phyloP scores from a whole-genome alignment of 768 basidiomycete genomes.

The Hericium coralloides region DNA sequence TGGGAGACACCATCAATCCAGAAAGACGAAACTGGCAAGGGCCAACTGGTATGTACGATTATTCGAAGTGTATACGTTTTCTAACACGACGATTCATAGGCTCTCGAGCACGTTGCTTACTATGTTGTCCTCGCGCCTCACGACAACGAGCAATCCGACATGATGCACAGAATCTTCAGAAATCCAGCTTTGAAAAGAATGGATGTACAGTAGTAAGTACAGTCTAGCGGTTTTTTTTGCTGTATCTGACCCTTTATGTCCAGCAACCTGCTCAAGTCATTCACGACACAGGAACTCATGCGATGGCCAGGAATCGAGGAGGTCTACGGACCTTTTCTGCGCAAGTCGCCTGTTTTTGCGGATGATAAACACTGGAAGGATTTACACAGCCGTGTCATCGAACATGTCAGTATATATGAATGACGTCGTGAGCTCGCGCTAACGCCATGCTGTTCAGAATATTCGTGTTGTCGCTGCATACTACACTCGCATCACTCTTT shows the following conservation, averaged over 20 bases:
- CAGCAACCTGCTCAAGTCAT: conserved; percentile 91
- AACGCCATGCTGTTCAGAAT: conserved; percentile 46
- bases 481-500: conserved; percentile 86
- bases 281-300: conserved; percentile 89
- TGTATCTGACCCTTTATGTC: conserved; percentile 10
- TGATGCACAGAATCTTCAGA: conserved; percentile 79
- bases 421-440: conserved; percentile 3
- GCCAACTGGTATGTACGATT: conserved; percentile 44
- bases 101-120: conserved; percentile 90
- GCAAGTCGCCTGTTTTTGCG: conserved; percentile 73
- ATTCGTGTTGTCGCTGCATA: conserved; percentile 91
- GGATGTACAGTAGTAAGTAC: conserved; percentile 71
- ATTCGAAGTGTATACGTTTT: background rate
- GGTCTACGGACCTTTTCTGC: conserved; percentile 80
- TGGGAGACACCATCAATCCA: conserved; percentile 97
- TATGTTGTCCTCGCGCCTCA: conserved; percentile 91
- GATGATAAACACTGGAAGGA: conserved; percentile 85
- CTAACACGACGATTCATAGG: conserved; percentile 34
- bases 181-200: conserved; percentile 76
- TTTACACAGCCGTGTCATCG: conserved; percentile 89
- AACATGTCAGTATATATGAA: conserved; percentile 63
- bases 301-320: conserved; percentile 91
- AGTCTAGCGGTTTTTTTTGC: conserved; percentile 5
- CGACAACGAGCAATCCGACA: conserved; percentile 95
- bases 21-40: conserved; percentile 65